phyloP scores from a whole-genome alignment of 352 stramenopile genomes.

The Aphanomyces euteiches region DNA sequence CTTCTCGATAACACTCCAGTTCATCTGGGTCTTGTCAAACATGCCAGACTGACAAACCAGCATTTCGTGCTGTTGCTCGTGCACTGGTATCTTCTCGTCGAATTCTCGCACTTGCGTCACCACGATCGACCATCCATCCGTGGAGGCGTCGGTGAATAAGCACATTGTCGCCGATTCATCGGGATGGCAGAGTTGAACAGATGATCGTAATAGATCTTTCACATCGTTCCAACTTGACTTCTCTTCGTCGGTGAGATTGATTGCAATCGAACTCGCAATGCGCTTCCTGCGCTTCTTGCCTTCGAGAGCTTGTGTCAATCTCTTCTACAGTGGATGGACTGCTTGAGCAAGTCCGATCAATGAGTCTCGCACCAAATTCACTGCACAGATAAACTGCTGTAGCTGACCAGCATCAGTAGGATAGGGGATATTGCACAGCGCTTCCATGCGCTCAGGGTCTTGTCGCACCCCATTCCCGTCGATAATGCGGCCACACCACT shows the following conservation, averaged over 20 bases:
- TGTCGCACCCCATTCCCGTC: slow-evolving; percentile 13
- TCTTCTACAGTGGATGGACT: too few relatives aligned
- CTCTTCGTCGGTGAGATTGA: too few relatives aligned
- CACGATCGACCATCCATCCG: slow-evolving; percentile 26
- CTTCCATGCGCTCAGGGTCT: slow-evolving; percentile 22
- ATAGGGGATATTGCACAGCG: slow-evolving; percentile 23
- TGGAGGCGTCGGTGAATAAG: slow-evolving; percentile 28
- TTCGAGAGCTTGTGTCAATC: too few relatives aligned
- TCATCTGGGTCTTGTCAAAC: slow-evolving; percentile 29
- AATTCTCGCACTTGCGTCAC: slow-evolving; percentile 31
- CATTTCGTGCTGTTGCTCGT: slow-evolving; percentile 32
- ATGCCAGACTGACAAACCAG: slow-evolving; percentile 32
- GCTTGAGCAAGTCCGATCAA: slow-evolving; percentile 16
- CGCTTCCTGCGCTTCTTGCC: too few relatives aligned
- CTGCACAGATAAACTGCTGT: slow-evolving; percentile 13
- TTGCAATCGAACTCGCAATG: too few relatives aligned
- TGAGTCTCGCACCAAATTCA: slow-evolving; percentile 13
- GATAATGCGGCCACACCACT: slow-evolving; percentile 29
- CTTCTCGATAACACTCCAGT: slow-evolving; percentile 36
- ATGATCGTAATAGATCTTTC: too few relatives aligned
- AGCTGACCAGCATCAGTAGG: slow-evolving; percentile 27
- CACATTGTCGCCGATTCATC: neutral
- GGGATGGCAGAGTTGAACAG: too few relatives aligned
- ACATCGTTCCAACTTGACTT: too few relatives aligned
- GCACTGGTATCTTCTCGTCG: slow-evolving; percentile 21